phyloP scores from a whole-genome alignment of 2,329 filamentous ascomycete species.

The Fusarium mundagurra region DNA sequence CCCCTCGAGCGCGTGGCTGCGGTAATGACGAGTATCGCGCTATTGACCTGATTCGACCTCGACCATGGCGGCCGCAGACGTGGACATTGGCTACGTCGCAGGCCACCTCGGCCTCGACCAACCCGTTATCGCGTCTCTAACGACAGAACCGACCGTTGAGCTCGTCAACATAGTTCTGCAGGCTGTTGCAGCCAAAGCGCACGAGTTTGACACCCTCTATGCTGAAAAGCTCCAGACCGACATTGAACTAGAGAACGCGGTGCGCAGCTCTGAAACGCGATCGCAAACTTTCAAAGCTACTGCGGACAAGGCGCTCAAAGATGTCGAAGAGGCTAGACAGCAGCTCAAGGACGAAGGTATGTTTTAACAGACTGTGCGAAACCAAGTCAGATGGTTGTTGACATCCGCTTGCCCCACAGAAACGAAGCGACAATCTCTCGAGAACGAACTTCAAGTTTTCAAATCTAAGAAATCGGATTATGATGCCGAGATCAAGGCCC shows the following conservation, averaged over 20 bases:
- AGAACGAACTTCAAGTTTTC: constrained; percentile 82
- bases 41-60: constrained; percentile 40
- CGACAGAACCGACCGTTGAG: constrained; percentile 78
- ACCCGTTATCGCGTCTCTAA: constrained; percentile 67
- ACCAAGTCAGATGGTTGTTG: constrained; percentile 10
- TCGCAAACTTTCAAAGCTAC: constrained; percentile 83
- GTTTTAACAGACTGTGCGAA: constrained; percentile 33
- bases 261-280: constrained; percentile 84
- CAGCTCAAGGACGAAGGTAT: constrained; percentile 86
- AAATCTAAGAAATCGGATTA: constrained; percentile 80
- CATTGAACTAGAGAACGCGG: constrained; percentile 91
- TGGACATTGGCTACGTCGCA: constrained; percentile 79
- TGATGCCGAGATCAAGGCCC: constrained; percentile 76
- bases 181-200: constrained; percentile 80
- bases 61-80: constrained; percentile 55
- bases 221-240: constrained; percentile 89
- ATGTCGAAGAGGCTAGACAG: constrained; percentile 82
- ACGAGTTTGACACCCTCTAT: constrained; percentile 82
- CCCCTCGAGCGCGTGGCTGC: constrained; percentile 22
- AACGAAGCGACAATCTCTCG: constrained; percentile 76
- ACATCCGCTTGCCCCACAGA: constrained; percentile 61
- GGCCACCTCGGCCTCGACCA: constrained; percentile 76
- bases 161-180: constrained; percentile 80
- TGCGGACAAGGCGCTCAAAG: constrained; percentile 83
- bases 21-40: constrained; percentile 43